phyloP scores from a whole-genome alignment of 228 moss, liverwort and hornwort species.

The Sphagnum magellanicum region DNA sequence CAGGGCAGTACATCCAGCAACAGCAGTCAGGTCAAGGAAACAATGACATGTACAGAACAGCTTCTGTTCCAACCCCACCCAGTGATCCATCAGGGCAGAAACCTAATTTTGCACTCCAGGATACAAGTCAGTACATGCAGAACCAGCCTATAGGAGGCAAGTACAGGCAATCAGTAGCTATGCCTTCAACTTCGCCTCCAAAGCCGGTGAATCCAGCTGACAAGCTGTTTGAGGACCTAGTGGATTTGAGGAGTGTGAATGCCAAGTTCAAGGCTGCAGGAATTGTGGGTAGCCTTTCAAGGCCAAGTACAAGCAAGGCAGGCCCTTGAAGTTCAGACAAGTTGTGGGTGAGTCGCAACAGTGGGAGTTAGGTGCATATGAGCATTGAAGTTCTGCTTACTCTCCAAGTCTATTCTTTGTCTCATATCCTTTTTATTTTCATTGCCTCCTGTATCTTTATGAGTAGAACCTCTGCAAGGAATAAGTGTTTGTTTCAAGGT shows the following conservation, averaged over 20 bases:
- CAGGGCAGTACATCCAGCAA: slow-evolving; percentile 29
- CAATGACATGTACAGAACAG: not conserved
- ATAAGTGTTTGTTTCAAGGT: too few relatives aligned
- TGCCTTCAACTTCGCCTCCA: slow-evolving; percentile 4
- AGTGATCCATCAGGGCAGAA: slow-evolving; percentile 22
- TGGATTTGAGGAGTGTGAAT: slow-evolving; percentile 44
- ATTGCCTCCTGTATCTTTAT: too few relatives aligned
- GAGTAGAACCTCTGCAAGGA: too few relatives aligned
- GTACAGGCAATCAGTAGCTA: slow-evolving; percentile 8
- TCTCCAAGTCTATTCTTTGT: too few relatives aligned
- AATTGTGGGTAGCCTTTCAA: slow-evolving; percentile 19
- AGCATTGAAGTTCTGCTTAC: too few relatives aligned
- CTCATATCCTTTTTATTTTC: too few relatives aligned
- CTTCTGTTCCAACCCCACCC: not conserved
- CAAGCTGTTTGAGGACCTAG: slow-evolving; percentile 42
- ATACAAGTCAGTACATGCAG: slow-evolving; percentile 18
- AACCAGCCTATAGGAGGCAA: slow-evolving; percentile 25
- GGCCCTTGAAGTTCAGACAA: slow-evolving; percentile 1
- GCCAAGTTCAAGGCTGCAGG: slow-evolving; percentile 46
- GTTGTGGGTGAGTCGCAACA: too few relatives aligned
- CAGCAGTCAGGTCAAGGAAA: slow-evolving; percentile 23
- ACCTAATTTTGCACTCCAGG: slow-evolving; percentile 34
- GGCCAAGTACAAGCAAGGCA: slow-evolving; percentile 23
- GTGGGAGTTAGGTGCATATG: too few relatives aligned
- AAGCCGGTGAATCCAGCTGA: slow-evolving; percentile 30